A percentile compares a stretch with the other conserved stretches of the same genome.
These are phyloP conservation scores for Pyracantha coccinea DNA, from an alignment of 331 rosid genomes.

Conservation along the genomic window DNA sequence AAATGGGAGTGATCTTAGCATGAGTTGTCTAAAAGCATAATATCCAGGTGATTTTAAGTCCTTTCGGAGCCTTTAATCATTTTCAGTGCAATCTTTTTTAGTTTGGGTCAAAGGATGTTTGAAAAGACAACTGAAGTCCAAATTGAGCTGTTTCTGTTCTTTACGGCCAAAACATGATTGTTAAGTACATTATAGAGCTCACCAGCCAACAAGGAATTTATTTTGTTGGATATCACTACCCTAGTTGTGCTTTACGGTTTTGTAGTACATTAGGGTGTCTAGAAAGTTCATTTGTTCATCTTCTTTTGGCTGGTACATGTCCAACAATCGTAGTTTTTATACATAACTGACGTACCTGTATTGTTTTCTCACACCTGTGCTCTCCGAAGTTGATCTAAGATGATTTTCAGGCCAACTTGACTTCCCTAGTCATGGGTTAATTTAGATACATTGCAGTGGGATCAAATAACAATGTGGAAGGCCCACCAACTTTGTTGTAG, in stretches of 20 bases:
- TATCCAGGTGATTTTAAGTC: background rate
- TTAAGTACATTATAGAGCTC: background rate
- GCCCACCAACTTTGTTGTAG: background rate
- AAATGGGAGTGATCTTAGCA: background rate
- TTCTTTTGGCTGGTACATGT: background rate
- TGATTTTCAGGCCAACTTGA: background rate
- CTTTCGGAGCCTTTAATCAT: background rate
- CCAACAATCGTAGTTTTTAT: background rate
- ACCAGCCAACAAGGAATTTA: background rate
- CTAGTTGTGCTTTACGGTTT: background rate
- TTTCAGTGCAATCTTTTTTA: background rate
- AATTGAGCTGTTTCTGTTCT: background rate
- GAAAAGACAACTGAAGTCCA: background rate
- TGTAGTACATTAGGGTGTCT: background rate
- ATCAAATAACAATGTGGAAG: background rate
- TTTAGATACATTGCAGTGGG: background rate
- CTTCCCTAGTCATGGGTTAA: background rate
- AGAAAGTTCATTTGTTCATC: background rate
- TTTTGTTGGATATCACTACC: background rate
- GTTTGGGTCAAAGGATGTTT: background rate
- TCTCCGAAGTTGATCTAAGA: background rate
- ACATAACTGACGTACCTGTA: background rate
- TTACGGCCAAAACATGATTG: background rate
- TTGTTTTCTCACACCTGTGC: background rate
- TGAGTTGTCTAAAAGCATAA: background rate